Conservation (phyloP, 768 basidiomycete species). For the Russula griseocarnosa region DNA sequence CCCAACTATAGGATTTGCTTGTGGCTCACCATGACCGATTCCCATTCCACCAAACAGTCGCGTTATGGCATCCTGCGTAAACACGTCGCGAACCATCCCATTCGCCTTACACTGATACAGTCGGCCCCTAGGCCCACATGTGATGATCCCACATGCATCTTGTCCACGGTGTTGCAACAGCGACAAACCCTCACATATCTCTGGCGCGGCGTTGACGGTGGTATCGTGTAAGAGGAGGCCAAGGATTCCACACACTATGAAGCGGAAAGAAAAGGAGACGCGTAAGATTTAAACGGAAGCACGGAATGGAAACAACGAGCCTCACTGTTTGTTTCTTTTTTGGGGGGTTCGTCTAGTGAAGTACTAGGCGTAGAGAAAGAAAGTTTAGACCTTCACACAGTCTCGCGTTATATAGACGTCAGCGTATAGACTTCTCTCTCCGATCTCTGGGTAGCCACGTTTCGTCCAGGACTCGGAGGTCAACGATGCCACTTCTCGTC, state of each 20-base stretch:
- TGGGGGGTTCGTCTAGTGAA: neutral
- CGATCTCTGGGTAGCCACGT: too few species aligned
- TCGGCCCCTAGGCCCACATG: slow-evolving; percentile 90
- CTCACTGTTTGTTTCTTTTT: slow-evolving; percentile 4
- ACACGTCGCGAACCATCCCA: slow-evolving; percentile 98
- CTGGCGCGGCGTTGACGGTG: slow-evolving; percentile 67
- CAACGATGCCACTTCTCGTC: neutral
- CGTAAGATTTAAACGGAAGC: neutral
- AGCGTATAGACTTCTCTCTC: too few species aligned
- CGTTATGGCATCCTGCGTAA: slow-evolving; percentile 73
- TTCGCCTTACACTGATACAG: slow-evolving; percentile 99
- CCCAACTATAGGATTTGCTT: neutral
- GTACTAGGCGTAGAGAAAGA: neutral
- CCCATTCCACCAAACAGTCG: slow-evolving; percentile 93
- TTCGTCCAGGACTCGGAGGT: too few species aligned
- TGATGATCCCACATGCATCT: slow-evolving; percentile 96
- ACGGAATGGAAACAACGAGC: neutral
- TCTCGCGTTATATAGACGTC: too few species aligned
- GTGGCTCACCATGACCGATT: slow-evolving; percentile 81
- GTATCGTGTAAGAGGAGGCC: slow-evolving; percentile 83
- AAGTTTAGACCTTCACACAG: too few species aligned
- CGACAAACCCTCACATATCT: slow-evolving; percentile 93
- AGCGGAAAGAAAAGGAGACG: slow-evolving; percentile 15
- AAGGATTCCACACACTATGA: slow-evolving; percentile 84
- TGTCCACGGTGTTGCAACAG: slow-evolving; percentile 95